Base-by-base conservation (phyloP, 345 rosid genomes). In the Brassica incana region DNA sequence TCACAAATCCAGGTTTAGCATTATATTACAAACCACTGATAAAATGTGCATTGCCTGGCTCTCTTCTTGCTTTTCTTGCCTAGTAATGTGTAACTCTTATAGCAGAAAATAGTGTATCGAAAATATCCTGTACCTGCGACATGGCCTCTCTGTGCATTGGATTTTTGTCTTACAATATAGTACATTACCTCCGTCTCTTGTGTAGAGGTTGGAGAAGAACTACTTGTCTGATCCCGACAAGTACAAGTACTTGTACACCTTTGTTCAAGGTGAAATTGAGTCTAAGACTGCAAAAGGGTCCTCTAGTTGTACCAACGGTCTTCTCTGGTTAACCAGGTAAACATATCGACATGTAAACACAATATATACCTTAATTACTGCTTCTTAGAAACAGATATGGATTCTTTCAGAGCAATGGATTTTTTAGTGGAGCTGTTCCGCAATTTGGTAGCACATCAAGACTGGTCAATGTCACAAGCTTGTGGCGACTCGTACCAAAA, bases 251-350 rank as follows among this genome's bases (percentile, higher is more conserved):
- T 80, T 93, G 85, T 93, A 90, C 88, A 86, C 87, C 73, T 75
- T 91, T 89, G 92, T 91, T 67, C 87, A 85, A 87, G 98, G 75
- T 29, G 99, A 93, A 88, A 84, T 93, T 72, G 91, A 86, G 70
- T 87, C 91, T 62, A 89, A 90, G 81, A 89, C 90, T 3, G 90
- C 97, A 2, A 91, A 89, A 77, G 88, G 84, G 67, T 93, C 99
- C 33, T 91, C 98, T 61, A 93, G 98, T 65, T 95, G 97, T 85
- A 89, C 97, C 76, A 93, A 89, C 76, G 98, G 98, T 75, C 94
- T 95, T 82, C 98, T 95, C 83, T 95, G 99, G 99, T 74, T 95
- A 73, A 93, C 99, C 63, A 90, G 98, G 98, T 91, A 76, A 62
- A 43, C 32, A 29, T 29, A 29, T 29, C 32, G 32, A 29, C 32